These are phyloP conservation scores for Brasilioporus rufonigricans DNA, from an alignment of 768 basidiomycete genomes.

Conservation along the genomic window DNA sequence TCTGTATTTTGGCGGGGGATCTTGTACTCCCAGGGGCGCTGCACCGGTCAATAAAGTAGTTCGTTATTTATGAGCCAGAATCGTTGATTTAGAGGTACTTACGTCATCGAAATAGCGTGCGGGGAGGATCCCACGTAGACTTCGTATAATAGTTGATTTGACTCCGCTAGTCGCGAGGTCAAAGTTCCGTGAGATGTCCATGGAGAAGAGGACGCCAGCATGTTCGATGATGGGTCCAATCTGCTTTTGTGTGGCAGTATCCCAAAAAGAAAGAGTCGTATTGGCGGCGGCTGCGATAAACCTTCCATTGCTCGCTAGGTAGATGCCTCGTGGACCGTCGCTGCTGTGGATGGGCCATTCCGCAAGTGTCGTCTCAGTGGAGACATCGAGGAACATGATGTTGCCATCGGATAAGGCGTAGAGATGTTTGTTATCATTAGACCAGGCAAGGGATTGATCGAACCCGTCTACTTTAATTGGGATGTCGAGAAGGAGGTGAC, in stretches of 20 bases:
- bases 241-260: slow-evolving; percentile 2
- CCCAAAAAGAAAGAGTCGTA: slow-evolving; percentile 13
- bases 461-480: background rate
- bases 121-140: slow-evolving; percentile 6
- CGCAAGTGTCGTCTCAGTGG: background rate
- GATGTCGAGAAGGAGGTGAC: background rate
- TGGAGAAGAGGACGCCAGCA: background rate
- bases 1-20: background rate
- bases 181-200: slow-evolving; percentile 8
- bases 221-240: slow-evolving; percentile 8
- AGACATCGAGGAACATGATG: slow-evolving; percentile 1
- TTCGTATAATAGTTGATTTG: background rate
- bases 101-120: background rate
- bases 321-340: background rate
- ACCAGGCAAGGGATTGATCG: slow-evolving; percentile 11
- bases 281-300: slow-evolving; percentile 3
- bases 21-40: background rate
- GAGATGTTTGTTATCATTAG: background rate
- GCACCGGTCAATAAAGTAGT: background rate
- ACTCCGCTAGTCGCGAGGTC: slow-evolving; percentile 1
- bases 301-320: slow-evolving; percentile 4
- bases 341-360: slow-evolving; percentile 5
- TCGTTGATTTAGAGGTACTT: background rate
- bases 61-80: too few relatives aligned
- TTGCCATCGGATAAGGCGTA: slow-evolving; percentile 2